These are phyloP conservation scores for Amoebophrya sp. DNA, from an alignment of 169 alveolate species.

Conservation along the genomic window DNA sequence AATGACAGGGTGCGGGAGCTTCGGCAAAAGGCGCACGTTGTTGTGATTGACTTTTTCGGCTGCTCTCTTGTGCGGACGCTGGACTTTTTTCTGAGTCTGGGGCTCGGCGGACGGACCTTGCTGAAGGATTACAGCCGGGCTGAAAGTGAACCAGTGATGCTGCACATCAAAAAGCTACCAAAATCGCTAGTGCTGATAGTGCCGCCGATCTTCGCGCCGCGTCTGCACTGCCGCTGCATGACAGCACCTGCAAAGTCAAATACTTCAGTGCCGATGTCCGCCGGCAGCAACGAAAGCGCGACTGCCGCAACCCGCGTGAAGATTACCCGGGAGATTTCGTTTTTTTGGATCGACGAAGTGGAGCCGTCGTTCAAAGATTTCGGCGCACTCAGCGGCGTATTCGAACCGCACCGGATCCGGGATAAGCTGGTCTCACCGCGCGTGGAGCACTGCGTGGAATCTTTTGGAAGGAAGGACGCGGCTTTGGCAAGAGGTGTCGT, in stretches of 20 bases:
- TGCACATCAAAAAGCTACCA: neutral
- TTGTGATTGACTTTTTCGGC: neutral
- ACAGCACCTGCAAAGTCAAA: too few relatives aligned
- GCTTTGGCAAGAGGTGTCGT: too few relatives aligned
- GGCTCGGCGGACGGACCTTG: neutral
- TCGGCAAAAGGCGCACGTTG: neutral
- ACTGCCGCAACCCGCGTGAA: too few relatives aligned
- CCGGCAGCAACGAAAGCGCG: too few relatives aligned
- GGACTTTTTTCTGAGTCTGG: neutral
- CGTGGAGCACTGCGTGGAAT: too few relatives aligned
- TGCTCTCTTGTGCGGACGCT: neutral
- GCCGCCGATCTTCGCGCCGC: neutral
- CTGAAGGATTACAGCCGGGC: neutral
- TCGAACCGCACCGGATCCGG: too few relatives aligned
- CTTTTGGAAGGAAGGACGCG: too few relatives aligned
- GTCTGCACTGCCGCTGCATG: neutral
- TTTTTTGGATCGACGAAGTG: neutral
- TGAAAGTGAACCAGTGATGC: neutral
- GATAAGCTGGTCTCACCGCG: too few relatives aligned
- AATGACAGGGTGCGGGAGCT: neutral
- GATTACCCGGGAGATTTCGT: neutral
- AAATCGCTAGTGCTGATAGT: neutral
- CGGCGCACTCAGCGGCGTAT: too few relatives aligned
- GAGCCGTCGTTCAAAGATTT: neutral
- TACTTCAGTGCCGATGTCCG: too few relatives aligned